Evolutionary conservation across 352 stramenopile genomes (phyloP).

Genomic region (Globisporangium polare): DNA sequence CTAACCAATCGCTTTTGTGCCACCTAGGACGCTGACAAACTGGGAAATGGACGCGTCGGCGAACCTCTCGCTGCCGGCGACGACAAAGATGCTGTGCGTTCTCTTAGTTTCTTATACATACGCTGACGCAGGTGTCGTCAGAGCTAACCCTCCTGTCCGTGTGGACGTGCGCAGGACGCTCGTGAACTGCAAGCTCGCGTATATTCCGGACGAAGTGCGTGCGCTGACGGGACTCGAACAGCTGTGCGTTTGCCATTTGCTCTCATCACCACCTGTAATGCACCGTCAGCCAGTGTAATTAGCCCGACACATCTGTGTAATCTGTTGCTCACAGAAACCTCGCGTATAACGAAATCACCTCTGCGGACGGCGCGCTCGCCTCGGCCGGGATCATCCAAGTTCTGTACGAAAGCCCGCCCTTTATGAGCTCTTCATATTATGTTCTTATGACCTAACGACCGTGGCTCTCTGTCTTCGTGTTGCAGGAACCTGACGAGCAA

Average conservation of each 20-base stretch:
- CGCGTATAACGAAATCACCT: constrained; percentile 36
- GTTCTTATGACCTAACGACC: not conserved
- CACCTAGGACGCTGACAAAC: constrained; percentile 47
- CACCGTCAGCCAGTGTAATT: not conserved
- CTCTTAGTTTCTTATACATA: not conserved
- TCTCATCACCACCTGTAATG: not conserved
- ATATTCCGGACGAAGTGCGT: constrained; percentile 37
- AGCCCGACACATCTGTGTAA: not conserved
- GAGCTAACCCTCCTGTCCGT: not conserved
- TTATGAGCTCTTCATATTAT: not conserved
- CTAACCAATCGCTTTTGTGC: not conserved
- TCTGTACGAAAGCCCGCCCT: constrained; percentile 29
- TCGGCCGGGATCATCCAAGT: constrained; percentile 26
- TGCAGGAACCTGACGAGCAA: constrained; percentile 57
- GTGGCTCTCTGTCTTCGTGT: not conserved
- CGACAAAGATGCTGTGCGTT: constrained; percentile 50
- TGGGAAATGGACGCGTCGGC: constrained; percentile 42
- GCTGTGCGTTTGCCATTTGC: constrained; percentile 26
- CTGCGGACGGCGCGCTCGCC: constrained; percentile 26
- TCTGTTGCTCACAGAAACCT: constrained; percentile 31
- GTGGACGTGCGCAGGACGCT: constrained; percentile 25
- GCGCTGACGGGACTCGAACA: constrained; percentile 34
- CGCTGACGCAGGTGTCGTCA: too few relatives aligned
- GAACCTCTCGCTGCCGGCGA: constrained; percentile 43
- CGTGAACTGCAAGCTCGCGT: constrained; percentile 42